Percentiles rank a stretch among this genome's conserved stretches.
Conservation (phyloP, 805 yeast genomes). For the Metschnikowia colocasiae region DNA sequence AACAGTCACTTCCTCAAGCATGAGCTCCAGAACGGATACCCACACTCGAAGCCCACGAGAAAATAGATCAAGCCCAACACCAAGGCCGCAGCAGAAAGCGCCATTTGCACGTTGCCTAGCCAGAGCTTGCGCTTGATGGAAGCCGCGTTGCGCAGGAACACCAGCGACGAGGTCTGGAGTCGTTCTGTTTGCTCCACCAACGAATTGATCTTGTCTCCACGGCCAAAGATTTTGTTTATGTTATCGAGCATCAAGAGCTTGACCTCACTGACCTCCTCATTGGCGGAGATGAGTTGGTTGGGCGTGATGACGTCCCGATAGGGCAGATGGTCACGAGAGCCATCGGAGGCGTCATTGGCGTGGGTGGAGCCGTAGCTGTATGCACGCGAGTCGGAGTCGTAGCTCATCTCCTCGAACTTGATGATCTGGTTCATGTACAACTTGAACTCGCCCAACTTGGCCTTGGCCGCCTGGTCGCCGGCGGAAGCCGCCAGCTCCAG, state of each 20-base stretch:
- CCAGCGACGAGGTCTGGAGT: slow-evolving; percentile 60
- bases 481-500: neutral
- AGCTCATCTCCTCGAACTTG: slow-evolving; percentile 48
- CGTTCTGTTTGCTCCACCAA: slow-evolving; percentile 78
- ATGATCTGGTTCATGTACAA: slow-evolving; percentile 54
- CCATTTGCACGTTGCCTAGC: slow-evolving; percentile 56
- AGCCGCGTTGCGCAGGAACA: slow-evolving; percentile 67
- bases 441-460: slow-evolving; percentile 49
- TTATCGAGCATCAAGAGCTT: slow-evolving; percentile 68
- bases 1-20: neutral
- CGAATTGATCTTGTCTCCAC: slow-evolving; percentile 72
- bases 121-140: slow-evolving; percentile 64
- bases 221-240: slow-evolving; percentile 63
- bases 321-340: slow-evolving; percentile 1
- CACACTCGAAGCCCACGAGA: slow-evolving; percentile 51
- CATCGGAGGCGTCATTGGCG: slow-evolving; percentile 15
- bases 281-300: slow-evolving; percentile 38
- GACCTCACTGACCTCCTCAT: slow-evolving; percentile 61
- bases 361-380: slow-evolving; percentile 34
- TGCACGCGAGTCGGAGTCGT: slow-evolving; percentile 30
- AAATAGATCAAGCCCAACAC: slow-evolving; percentile 38
- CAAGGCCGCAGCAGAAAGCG: slow-evolving; percentile 22
- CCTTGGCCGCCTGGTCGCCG: slow-evolving; percentile 17
- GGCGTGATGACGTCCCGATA: slow-evolving; percentile 26
- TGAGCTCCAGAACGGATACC: slow-evolving; percentile 41